Evolutionary conservation across 495 filamentous ascomycete species (phyloP), one percentile per base, ranked within the genome.

Genomic region (Acidomyces sp.): DNA sequence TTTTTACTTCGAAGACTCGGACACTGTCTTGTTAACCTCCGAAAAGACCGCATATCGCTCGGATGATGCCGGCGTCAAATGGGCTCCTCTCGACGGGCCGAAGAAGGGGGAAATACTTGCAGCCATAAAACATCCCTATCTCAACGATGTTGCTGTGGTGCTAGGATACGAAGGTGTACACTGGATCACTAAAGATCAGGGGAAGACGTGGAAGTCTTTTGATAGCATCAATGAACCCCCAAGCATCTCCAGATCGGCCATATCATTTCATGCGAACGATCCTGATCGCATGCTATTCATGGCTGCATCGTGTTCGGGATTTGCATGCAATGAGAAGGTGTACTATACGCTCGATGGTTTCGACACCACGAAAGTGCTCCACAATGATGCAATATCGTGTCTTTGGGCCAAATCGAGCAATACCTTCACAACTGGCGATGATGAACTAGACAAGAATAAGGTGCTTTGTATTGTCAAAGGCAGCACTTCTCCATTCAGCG

Each of bases 341-440:
- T 78, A 70, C 56, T 95, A 94, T 53, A 96, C 90, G 1, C 76
- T 65, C 12, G 74, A 97, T 57, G 82, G 81, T 36, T 97, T 97
- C 62, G 59, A 77, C 29, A 71, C 67, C 6, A 55, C 65, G 26
- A 67, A 79, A 39, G 49, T 64, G 13, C 65, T 96, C 45, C 68
- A 75, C 20, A 65, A 69, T 21, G 65, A 71, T 31, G 79, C 80
- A 2, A 64, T 71, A 24, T 73, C 76, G 38, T 97, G 90, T 58
- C 70, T 77, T 44, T 97, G 85, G 77, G 90, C 88, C 9, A 78
- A 78, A 39, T 73, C 74, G 10, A 76, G 79, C 15, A 68, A 77
- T 5, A 56, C 75, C 29, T 94, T 95, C 57, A 73, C 67, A n/a
- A 73, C 71, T 2, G 72, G 74, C 42, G 59, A 75, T 30, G 55